Evolutionary conservation across 2,329 filamentous ascomycete genomes (phyloP).

Genomic region (Xylaria sp.): DNA sequence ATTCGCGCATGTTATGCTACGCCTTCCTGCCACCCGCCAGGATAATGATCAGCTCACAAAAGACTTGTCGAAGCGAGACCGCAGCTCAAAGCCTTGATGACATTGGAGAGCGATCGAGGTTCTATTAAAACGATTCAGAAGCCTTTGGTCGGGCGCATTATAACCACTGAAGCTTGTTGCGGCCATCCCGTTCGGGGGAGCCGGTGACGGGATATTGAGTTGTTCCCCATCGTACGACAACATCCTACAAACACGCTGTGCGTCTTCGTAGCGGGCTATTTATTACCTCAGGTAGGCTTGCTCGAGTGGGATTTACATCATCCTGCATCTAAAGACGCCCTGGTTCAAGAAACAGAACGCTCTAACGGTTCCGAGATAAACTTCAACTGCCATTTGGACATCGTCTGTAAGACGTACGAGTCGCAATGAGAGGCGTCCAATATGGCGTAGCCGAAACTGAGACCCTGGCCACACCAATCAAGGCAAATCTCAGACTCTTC

Average conservation of each 20-base stretch:
- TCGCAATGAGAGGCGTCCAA: constrained; percentile 41
- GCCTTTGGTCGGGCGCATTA: constrained; percentile 11
- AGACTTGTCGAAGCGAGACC: constrained; percentile 13
- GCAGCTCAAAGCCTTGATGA: constrained; percentile 14
- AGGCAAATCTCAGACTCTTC: constrained; percentile 57
- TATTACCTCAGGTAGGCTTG: neutral
- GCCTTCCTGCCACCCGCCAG: neutral
- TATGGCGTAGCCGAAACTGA: constrained; percentile 34
- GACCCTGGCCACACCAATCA: constrained; percentile 29
- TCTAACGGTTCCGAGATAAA: neutral
- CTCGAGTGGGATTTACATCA: neutral
- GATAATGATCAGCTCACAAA: constrained; percentile 14
- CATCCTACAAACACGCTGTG: neutral
- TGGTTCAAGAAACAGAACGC: neutral
- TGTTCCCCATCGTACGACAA: constrained; percentile 9
- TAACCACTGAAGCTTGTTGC: constrained; percentile 15
- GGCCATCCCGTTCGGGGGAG: neutral
- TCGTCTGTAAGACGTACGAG: constrained; percentile 2
- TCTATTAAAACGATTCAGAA: neutral
- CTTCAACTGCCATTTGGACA: neutral
- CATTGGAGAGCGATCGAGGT: neutral
- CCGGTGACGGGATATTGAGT: constrained; percentile 20
- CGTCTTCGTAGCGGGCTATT: neutral
- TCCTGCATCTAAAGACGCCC: constrained; percentile 1
- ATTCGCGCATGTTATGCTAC: neutral